Conservation (phyloP, 306 rosid genomes). For the Rubus idaeus region DNA sequence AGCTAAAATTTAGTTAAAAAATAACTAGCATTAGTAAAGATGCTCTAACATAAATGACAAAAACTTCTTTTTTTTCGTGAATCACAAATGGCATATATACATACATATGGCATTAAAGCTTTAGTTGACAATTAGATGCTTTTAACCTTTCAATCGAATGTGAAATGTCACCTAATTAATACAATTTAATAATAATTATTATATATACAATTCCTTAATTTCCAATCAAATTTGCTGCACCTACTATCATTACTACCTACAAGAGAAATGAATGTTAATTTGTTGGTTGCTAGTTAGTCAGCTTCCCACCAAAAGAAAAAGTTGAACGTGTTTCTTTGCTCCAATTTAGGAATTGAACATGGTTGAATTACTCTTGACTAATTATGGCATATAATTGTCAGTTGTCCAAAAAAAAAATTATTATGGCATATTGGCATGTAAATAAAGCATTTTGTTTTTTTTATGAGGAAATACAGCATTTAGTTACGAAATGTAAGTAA, state of each 20-base stretch:
- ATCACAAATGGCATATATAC: neutral
- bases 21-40: no score
- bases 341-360: neutral
- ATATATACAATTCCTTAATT: neutral
- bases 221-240: slow-evolving; percentile 7
- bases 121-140: neutral
- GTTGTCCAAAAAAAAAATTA: no score
- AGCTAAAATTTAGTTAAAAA: no score
- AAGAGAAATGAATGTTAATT: neutral
- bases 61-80: neutral
- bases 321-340: neutral
- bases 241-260: neutral
- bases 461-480: no score
- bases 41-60: no score
- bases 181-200: neutral
- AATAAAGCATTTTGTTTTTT: no score
- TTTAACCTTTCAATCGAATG: slow-evolving; percentile 1
- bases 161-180: slow-evolving; percentile 23
- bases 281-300: slow-evolving; percentile 23
- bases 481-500: no score
- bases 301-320: slow-evolving; percentile 22
- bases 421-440: no score
- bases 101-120: neutral
- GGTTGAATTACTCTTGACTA: no score
- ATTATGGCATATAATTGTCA: no score